Percentiles rank a stretch among this genome's conserved stretches.
Conservation (phyloP, 2,329 filamentous ascomycete species). For the Ophiobolus disseminans region DNA sequence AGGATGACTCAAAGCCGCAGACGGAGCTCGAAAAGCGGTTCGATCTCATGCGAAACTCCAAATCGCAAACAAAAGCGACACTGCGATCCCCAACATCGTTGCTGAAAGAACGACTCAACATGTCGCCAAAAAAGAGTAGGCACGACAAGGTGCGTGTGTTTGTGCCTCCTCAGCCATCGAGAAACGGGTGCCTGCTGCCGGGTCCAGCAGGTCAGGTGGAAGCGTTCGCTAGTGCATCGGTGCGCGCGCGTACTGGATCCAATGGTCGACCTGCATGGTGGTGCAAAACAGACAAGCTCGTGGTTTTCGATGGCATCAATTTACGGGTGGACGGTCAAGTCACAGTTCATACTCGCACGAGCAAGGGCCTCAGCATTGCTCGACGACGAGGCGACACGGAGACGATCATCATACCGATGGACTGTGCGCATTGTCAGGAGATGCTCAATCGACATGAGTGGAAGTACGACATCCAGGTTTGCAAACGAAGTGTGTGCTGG, state of each 20-base stretch:
- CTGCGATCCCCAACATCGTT: slow-evolving; percentile 43
- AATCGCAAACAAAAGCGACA: slow-evolving; percentile 35
- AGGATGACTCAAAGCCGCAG: slow-evolving; percentile 25
- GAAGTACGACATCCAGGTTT: slow-evolving; percentile 45
- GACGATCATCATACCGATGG: slow-evolving; percentile 39
- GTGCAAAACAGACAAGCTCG: slow-evolving; percentile 45
- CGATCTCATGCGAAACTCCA: slow-evolving; percentile 42
- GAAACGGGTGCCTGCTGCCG: slow-evolving; percentile 40
- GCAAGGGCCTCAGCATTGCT: slow-evolving; percentile 42
- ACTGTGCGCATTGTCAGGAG: slow-evolving; percentile 41
- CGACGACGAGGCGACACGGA: slow-evolving; percentile 36
- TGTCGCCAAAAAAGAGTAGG: slow-evolving; percentile 25
- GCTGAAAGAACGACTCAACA: slow-evolving; percentile 37
- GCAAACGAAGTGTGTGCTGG: slow-evolving; percentile 43
- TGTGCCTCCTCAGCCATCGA: slow-evolving; percentile 32
- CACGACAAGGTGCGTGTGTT: slow-evolving; percentile 32
- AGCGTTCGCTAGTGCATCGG: slow-evolving; percentile 34
- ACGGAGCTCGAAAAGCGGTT: slow-evolving; percentile 43
- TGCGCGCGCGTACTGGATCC: slow-evolving; percentile 36
- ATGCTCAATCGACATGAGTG: slow-evolving; percentile 45
- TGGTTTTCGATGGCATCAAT: slow-evolving; percentile 41
- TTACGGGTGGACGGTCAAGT: slow-evolving; percentile 13
- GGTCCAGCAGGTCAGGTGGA: slow-evolving; percentile 28
- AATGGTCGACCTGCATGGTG: slow-evolving; percentile 39
- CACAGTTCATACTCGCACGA: slow-evolving; percentile 32